Percentiles rank a stretch among this genome's conserved stretches.
phyloP scores from a whole-genome alignment of 2,329 filamentous ascomycete genomes.

The Cytospora piceicola region DNA sequence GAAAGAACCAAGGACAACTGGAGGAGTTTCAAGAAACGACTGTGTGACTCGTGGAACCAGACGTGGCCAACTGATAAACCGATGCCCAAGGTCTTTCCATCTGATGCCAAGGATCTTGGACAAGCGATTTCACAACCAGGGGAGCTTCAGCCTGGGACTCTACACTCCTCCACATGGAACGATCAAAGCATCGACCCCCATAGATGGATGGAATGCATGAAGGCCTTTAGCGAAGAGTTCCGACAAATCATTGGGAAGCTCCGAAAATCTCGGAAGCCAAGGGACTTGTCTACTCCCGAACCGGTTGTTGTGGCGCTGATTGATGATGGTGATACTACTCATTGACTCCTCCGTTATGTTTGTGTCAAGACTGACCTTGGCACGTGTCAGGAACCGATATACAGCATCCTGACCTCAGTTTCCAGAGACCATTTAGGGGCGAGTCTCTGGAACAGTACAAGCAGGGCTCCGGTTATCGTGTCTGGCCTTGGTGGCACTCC shows the following conservation, averaged over 20 bases:
- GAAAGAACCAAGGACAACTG: not conserved
- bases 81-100: not conserved
- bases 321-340: slow-evolving; percentile 1
- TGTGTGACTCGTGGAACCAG: not conserved
- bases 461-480: not conserved
- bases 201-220: slow-evolving; percentile 19
- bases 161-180: not conserved
- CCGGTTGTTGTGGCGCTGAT: slow-evolving; percentile 3
- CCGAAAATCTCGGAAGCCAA: not conserved
- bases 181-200: slow-evolving; percentile 6
- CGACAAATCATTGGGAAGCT: not conserved
- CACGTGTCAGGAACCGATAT: slow-evolving; percentile 4
- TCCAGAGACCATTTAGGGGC: not conserved
- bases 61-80: not conserved
- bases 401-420: slow-evolving; percentile 5
- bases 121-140: not conserved
- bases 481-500: slow-evolving; percentile 9
- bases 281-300: not conserved
- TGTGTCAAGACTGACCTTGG: not conserved
- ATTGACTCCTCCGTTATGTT: not conserved
- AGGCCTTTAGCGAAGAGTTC: slow-evolving; percentile 12
- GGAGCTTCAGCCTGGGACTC: not conserved
- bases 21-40: not conserved
- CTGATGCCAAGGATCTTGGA: not conserved
- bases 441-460: slow-evolving; percentile 1